Percentiles rank a stretch among this genome's conserved stretches.
Evolutionary conservation across 352 stramenopile genomes (phyloP).

Genomic region (Thalassiosira ordinaria): DNA sequence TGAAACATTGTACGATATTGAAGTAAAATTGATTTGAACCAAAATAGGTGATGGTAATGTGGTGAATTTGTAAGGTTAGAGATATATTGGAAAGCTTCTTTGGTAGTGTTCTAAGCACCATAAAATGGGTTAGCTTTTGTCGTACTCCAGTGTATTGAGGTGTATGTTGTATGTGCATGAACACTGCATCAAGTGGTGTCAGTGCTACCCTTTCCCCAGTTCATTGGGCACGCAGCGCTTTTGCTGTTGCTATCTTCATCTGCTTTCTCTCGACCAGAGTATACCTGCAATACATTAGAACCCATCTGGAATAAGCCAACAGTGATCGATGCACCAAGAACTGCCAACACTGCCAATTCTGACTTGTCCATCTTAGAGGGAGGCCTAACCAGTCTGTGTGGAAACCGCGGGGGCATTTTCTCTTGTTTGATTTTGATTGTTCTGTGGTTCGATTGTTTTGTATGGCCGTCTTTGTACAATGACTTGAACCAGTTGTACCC

Average conservation of each 20-base stretch:
- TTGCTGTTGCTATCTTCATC: neutral
- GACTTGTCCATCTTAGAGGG: slow-evolving; percentile 46
- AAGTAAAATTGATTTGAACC: too few relatives aligned
- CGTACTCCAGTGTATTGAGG: too few relatives aligned
- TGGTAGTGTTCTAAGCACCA: too few relatives aligned
- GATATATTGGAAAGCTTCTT: too few relatives aligned
- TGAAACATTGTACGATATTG: too few relatives aligned
- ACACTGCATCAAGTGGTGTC: slow-evolving; percentile 6
- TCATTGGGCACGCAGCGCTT: slow-evolving; percentile 30
- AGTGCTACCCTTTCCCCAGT: slow-evolving; percentile 22
- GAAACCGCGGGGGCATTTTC: slow-evolving; percentile 45
- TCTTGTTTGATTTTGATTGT: too few relatives aligned
- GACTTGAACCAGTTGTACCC: too few relatives aligned
- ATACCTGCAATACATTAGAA: slow-evolving; percentile 28
- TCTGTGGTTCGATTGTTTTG: neutral
- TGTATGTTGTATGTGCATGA: neutral
- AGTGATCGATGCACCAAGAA: slow-evolving; percentile 47
- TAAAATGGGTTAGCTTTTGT: too few relatives aligned
- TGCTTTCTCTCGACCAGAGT: slow-evolving; percentile 19
- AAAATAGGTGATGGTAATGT: too few relatives aligned
- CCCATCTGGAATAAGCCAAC: slow-evolving; percentile 40
- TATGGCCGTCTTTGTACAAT: too few relatives aligned
- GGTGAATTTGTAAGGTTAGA: too few relatives aligned
- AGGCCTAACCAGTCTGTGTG: slow-evolving; percentile 45
- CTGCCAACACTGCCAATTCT: slow-evolving; percentile 39